Evolutionary conservation across 495 filamentous ascomycete genomes (phyloP).

Genomic region (Trichoderma virens): DNA sequence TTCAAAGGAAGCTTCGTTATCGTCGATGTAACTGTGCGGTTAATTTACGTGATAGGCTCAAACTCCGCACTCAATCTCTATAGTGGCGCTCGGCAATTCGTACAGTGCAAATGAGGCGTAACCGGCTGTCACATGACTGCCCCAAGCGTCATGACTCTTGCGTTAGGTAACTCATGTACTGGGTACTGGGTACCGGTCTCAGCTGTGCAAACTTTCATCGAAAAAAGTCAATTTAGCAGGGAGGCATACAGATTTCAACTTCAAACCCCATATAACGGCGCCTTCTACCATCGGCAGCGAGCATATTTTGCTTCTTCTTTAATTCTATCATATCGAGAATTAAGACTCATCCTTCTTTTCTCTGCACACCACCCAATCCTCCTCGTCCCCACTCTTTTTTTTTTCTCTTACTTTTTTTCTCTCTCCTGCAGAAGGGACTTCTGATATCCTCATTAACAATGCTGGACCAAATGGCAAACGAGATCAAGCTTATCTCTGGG

Average conservation of each 20-base stretch:
- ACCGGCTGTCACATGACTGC: background rate
- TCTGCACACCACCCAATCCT: background rate
- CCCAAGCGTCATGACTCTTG: background rate
- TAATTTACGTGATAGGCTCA: too few species aligned
- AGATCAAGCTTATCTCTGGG: conserved; percentile 91
- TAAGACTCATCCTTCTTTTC: too few species aligned
- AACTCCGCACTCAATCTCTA: background rate
- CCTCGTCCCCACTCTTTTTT: background rate
- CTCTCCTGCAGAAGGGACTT: background rate
- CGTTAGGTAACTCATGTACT: background rate
- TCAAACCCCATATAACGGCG: too few species aligned
- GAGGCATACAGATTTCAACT: too few species aligned
- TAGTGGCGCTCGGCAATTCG: background rate
- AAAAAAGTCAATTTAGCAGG: background rate
- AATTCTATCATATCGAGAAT: too few species aligned
- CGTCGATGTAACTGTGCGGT: background rate
- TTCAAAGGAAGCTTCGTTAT: too few species aligned
- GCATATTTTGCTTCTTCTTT: background rate
- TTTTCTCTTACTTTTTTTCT: background rate
- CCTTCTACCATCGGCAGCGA: background rate
- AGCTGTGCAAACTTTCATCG: background rate
- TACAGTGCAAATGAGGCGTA: background rate
- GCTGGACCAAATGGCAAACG: conserved; percentile 59
- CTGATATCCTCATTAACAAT: conserved; percentile 15
- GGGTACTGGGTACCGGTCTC: background rate